Percentiles rank a stretch among this genome's conserved stretches.
Conservation (phyloP, 345 rosid species). For the Acer campestre region DNA sequence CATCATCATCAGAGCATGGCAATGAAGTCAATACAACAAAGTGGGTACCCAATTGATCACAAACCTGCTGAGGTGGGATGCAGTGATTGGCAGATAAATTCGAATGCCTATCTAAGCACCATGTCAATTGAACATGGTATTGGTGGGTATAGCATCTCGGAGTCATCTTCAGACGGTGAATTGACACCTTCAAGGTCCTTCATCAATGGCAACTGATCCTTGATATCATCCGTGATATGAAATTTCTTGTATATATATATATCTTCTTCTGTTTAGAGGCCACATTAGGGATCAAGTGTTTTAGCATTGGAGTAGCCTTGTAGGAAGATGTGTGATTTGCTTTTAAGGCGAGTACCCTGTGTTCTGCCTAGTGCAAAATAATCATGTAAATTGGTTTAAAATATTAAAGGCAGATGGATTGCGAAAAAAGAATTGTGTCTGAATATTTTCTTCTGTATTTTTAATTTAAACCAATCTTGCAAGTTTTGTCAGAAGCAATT, state of each 20-base stretch:
- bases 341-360: not conserved
- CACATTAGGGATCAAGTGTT: not conserved
- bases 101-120: slow-evolving; percentile 8
- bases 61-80: slow-evolving; percentile 22
- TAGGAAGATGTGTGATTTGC: slow-evolving; percentile 8
- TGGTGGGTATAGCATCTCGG: slow-evolving; percentile 33
- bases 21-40: slow-evolving; percentile 32
- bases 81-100: slow-evolving; percentile 32
- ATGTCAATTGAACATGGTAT: slow-evolving; percentile 21
- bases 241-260: not conserved
- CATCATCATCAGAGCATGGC: slow-evolving; percentile 33
- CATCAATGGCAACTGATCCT: slow-evolving; percentile 23
- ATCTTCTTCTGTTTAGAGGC: not conserved
- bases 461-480: too few relatives aligned
- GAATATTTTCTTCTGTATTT: not conserved
- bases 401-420: not conserved
- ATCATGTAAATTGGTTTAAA: too few relatives aligned
- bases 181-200: slow-evolving; percentile 37
- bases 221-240: not conserved
- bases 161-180: slow-evolving; percentile 48
- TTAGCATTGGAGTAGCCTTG: not conserved
- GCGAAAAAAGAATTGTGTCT: too few relatives aligned
- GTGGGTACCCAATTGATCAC: slow-evolving; percentile 20
- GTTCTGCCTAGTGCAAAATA: not conserved
- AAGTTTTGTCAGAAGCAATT: too few relatives aligned